These are phyloP conservation scores for Gentiana macrophylla DNA, from an alignment of 257 asterid genomes.

Conservation along the genomic window DNA sequence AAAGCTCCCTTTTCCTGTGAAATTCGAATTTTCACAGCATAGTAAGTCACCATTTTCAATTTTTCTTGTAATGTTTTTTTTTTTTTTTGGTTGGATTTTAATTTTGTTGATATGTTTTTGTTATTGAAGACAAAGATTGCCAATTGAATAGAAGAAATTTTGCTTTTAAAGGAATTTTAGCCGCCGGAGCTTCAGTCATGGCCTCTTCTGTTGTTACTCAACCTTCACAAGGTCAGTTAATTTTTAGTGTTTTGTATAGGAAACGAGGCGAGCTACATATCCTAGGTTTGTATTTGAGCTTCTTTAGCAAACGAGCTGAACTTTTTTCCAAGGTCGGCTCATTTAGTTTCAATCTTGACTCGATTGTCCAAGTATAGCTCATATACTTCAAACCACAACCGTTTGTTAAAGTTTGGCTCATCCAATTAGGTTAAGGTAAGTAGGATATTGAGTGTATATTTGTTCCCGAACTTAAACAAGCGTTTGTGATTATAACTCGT, in stretches of 20 bases:
- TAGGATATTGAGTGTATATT: no score
- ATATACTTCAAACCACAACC: no score
- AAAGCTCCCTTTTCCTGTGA: conserved; percentile 20
- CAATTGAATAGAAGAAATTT: conserved; percentile 57
- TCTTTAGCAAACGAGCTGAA: not conserved
- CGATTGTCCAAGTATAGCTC: no score
- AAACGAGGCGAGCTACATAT: not conserved
- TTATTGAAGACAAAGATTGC: conserved; percentile 48
- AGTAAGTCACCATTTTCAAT: conserved; percentile 29
- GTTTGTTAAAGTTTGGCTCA: no score
- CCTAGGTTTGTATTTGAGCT: not conserved
- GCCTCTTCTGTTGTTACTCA: conserved; percentile 43
- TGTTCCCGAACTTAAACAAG: no score
- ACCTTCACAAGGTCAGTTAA: conserved; percentile 43
- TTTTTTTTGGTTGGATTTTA: not conserved
- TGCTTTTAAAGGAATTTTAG: conserved; percentile 55
- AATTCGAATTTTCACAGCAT: conserved; percentile 17
- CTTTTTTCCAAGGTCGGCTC: not conserved
- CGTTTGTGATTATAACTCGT: no score
- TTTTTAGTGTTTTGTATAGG: not conserved
- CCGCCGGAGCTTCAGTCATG: conserved; percentile 65
- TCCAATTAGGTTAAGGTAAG: no score
- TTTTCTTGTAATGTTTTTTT: not conserved
- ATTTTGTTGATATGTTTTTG: no score
- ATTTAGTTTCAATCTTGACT: not conserved